A percentile compares a stretch with the other conserved stretches of the same genome.
These are phyloP conservation scores for Puccinia hordei DNA, from an alignment of 1,284 basidiomycete species.

Conservation along the genomic window DNA sequence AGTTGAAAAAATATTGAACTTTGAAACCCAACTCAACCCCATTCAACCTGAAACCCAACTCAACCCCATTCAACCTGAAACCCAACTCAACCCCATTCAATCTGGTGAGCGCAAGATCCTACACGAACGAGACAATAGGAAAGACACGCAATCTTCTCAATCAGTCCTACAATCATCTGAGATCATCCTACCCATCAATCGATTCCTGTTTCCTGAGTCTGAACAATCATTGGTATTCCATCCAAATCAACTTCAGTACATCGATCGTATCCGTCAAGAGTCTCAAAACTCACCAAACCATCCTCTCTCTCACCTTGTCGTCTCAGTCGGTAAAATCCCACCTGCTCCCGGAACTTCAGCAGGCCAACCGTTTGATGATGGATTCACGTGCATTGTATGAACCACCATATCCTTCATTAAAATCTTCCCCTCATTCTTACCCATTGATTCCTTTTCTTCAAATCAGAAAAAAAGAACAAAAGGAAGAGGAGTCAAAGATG, in stretches of 20 bases:
- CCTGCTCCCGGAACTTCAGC: background rate
- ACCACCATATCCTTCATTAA: background rate
- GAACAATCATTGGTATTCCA: background rate
- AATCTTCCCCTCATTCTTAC: background rate
- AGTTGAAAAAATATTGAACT: background rate
- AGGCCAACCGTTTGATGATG: conserved; percentile 16
- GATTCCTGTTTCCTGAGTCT: conserved; percentile 7
- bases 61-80: too few species aligned
- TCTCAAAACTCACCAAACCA: background rate
- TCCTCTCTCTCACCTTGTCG: background rate
- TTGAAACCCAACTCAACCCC: too few species aligned
- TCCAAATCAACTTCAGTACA: conserved; percentile 4
- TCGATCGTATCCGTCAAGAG: background rate
- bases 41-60: too few species aligned
- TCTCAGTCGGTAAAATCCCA: conserved; percentile 25
- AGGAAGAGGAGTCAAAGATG: background rate
- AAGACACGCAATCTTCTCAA: background rate
- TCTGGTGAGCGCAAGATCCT: too few species aligned
- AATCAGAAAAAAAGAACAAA: background rate
- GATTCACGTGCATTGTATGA: conserved; percentile 25
- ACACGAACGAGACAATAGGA: background rate
- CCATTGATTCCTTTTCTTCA: background rate
- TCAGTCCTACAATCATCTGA: background rate
- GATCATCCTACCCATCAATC: conserved; percentile 13
- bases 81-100: too few species aligned